Evolutionary conservation across 2,329 filamentous ascomycete species (phyloP), one percentile per base, ranked within the genome.

Genomic region (Furcasterigmium furcatum): DNA sequence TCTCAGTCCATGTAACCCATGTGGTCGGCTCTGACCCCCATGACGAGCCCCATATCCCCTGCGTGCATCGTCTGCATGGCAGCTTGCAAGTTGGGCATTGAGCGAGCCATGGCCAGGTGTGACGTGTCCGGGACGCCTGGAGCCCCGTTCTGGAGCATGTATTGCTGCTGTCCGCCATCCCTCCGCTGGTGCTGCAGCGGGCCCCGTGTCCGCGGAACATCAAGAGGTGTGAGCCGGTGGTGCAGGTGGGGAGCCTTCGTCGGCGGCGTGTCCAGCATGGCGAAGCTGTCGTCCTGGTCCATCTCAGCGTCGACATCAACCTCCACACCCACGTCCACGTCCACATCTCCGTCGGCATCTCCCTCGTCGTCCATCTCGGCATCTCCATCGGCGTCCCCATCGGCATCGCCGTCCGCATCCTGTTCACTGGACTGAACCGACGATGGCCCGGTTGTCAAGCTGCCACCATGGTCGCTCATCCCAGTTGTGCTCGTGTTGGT

Each of bases 261-360:
- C 4, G 66, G 59, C 21, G 68, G 68, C 4, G 68, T 58, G 42
- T 65, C 67, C 57, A 79, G 73, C 44, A 78, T 73, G 8, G 74
- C 68, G 48, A 77, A 80, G 44, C 68, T 72, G 38, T 79, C 77
- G 43, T 78, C 77, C 30, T 82, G 79, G 38, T 82, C 79, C 79
- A 82, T 59, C 45, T 64, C 62, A 1, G 51, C 55, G 21, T 67
- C 66, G 4, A 59, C 65, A 22, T 55, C 52, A 2, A 32, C 46
- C n/a, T 36, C 45, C 41, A 44, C 46, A 19, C 45, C 46, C 25
- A 25, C 44, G 38, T 49, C 52, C 24, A 38, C 66, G 20, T 68
- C 67, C 18, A 68, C 68, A 27, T 72, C 68, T 62, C 66, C 71
- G 18, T 67, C 63, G 5, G 58, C 63, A 13, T 53, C 50, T 3